phyloP scores from a whole-genome alignment of 768 basidiomycete genomes.

The Pisolithus tinctorius region DNA sequence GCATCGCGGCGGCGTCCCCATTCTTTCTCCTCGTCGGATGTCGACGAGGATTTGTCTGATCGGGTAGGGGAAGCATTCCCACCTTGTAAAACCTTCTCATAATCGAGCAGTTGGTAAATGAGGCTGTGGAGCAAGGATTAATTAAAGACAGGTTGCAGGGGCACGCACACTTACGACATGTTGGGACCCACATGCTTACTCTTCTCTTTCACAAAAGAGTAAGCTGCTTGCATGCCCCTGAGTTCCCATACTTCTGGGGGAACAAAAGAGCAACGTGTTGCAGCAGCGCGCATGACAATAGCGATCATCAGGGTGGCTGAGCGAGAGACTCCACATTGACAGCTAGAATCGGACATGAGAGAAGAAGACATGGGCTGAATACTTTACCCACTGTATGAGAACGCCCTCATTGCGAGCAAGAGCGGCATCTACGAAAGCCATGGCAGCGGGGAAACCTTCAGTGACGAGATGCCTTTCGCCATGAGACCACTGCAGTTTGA shows the following conservation, averaged over 20 bases:
- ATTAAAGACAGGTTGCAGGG: conserved; percentile 16
- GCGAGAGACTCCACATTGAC: conserved; percentile 90
- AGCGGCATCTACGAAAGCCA: conserved; percentile 76
- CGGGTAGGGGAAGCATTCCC: conserved; percentile 41
- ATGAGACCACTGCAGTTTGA: conserved; percentile 89
- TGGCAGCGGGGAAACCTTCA: conserved; percentile 71
- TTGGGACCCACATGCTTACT: conserved; percentile 87
- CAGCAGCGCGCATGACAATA: conserved; percentile 89
- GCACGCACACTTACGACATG: conserved; percentile 70
- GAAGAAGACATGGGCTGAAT: conserved; percentile 6
- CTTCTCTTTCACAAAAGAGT: conserved; percentile 84
- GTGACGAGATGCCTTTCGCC: conserved; percentile 86
- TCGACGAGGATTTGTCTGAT: conserved; percentile 49
- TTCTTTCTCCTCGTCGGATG: conserved; percentile 68
- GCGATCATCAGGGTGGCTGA: conserved; percentile 89
- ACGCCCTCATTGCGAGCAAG: conserved; percentile 72
- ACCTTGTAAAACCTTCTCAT: conserved; percentile 66
- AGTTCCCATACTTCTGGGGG: conserved; percentile 72
- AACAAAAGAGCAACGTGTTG: conserved; percentile 54
- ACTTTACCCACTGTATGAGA: conserved; percentile 68
- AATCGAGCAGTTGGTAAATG: conserved; percentile 91
- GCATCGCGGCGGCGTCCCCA: conserved; percentile 66
- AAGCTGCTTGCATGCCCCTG: conserved; percentile 86
- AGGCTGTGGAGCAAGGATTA: conserved; percentile 43
- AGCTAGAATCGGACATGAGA: conserved; percentile 42